Conservation (phyloP, 768 basidiomycete species). For the Mycena haematopus region DNA sequence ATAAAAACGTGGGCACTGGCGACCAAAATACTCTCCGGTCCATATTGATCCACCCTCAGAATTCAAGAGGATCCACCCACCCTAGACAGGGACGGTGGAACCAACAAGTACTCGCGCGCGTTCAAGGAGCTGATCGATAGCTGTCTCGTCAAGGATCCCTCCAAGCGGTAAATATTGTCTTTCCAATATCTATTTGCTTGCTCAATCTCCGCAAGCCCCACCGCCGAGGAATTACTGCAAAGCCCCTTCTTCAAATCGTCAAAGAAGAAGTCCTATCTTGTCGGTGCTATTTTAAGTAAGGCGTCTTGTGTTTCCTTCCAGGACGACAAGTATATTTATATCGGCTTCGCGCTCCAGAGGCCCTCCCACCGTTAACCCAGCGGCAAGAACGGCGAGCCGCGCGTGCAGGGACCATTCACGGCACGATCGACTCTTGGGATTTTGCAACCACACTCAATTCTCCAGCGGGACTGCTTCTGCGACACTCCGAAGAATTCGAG, state of each 20-base stretch:
- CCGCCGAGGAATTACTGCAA: slow-evolving; percentile 77
- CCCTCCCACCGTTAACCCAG: slow-evolving; percentile 72
- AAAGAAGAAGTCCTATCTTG: slow-evolving; percentile 81
- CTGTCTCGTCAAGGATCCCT: slow-evolving; percentile 87
- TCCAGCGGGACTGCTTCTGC: no score
- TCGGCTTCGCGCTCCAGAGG: slow-evolving; percentile 44
- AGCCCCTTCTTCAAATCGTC: slow-evolving; percentile 80
- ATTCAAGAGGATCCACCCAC: slow-evolving; percentile 82
- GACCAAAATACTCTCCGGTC: background rate
- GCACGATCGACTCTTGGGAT: slow-evolving; percentile 83
- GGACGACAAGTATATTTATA: background rate
- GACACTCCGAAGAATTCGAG: slow-evolving; percentile 32
- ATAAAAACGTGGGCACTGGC: slow-evolving; percentile 64
- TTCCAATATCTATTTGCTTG: background rate
- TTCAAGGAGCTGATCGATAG: slow-evolving; percentile 86
- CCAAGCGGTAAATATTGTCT: slow-evolving; percentile 57
- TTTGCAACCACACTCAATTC: slow-evolving; percentile 61
- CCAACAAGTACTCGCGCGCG: slow-evolving; percentile 75
- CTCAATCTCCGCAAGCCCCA: slow-evolving; percentile 57
- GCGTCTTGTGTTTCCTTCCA: slow-evolving; percentile 24
- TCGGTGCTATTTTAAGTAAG: slow-evolving; percentile 75
- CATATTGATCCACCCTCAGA: slow-evolving; percentile 41
- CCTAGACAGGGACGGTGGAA: slow-evolving; percentile 74
- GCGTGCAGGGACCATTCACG: slow-evolving; percentile 43
- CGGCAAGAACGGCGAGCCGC: slow-evolving; percentile 73